Conservation (phyloP, 371 early-diverging fungal genomes). For the Mucor ambiguus region DNA sequence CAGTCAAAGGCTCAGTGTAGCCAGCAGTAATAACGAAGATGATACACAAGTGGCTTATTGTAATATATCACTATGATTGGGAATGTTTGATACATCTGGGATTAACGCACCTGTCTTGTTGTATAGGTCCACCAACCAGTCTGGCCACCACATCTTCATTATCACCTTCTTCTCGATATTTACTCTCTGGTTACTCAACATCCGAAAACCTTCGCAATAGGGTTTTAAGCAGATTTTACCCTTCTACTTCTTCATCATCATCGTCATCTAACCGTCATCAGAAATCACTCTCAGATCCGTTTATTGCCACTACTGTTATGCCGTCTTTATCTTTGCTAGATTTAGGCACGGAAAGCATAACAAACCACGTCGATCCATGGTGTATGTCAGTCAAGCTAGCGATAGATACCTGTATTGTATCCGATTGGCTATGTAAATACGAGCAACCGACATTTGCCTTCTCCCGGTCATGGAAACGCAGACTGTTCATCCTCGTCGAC, state of each 20-base stretch:
- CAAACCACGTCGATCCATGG: constrained; percentile 32
- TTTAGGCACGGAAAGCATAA: constrained; percentile 9
- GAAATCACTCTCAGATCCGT: constrained; percentile 36
- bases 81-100: constrained; percentile 7
- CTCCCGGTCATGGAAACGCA: constrained; percentile 44
- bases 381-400: constrained; percentile 39
- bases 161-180: constrained; percentile 37
- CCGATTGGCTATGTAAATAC: constrained; percentile 40
- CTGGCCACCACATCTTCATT: constrained; percentile 5
- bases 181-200: constrained; percentile 37
- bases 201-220: constrained; percentile 39
- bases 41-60: constrained; percentile 17
- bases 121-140: not conserved
- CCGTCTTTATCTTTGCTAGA: not conserved
- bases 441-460: constrained; percentile 40
- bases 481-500: constrained; percentile 36
- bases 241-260: constrained; percentile 15
- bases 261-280: constrained; percentile 18
- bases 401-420: constrained; percentile 28
- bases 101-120: too few species aligned
- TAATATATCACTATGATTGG: constrained; percentile 12
- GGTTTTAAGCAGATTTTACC: constrained; percentile 36
- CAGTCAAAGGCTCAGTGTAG: constrained; percentile 37
- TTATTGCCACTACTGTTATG: not conserved
- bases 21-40: constrained; percentile 21